Evolutionary conservation across 2,329 filamentous ascomycete genomes (phyloP).

Genomic region (Colletotrichum salicis): DNA sequence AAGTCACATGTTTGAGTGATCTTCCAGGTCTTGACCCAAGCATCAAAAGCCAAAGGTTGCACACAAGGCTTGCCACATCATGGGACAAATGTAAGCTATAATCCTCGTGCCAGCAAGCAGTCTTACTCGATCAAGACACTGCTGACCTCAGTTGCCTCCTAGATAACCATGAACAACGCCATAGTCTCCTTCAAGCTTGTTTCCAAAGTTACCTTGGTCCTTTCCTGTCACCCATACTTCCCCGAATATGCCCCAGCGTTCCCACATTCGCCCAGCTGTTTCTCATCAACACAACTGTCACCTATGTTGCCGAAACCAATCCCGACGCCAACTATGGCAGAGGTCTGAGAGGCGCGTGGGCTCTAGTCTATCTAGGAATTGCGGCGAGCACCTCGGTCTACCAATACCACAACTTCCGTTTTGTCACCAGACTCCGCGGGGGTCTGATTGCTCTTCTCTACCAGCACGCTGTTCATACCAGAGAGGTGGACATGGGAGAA

Average conservation of each 20-base stretch:
- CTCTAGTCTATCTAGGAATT: constrained; percentile 45
- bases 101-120: too few species aligned
- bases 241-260: constrained; percentile 40
- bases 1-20: constrained; percentile 13
- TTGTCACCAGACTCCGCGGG: constrained; percentile 39
- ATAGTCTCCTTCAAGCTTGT: constrained; percentile 35
- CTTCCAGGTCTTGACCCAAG: constrained; percentile 9
- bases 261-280: constrained; percentile 46
- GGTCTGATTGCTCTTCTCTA: constrained; percentile 42
- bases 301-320: constrained; percentile 32
- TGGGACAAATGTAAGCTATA: constrained; percentile 37
- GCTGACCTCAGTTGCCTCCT: neutral
- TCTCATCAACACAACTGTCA: constrained; percentile 42
- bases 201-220: constrained; percentile 34
- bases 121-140: neutral
- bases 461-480: constrained; percentile 37
- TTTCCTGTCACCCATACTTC: constrained; percentile 38
- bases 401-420: constrained; percentile 40
- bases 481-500: constrained; percentile 39
- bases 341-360: constrained; percentile 44
- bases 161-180: constrained; percentile 35
- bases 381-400: constrained; percentile 41
- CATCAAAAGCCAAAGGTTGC: constrained; percentile 1
- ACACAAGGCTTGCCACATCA: neutral
- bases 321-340: constrained; percentile 38